phyloP scores from a whole-genome alignment of 2,329 filamentous ascomycete genomes.

The Furcasterigmium furcatum region DNA sequence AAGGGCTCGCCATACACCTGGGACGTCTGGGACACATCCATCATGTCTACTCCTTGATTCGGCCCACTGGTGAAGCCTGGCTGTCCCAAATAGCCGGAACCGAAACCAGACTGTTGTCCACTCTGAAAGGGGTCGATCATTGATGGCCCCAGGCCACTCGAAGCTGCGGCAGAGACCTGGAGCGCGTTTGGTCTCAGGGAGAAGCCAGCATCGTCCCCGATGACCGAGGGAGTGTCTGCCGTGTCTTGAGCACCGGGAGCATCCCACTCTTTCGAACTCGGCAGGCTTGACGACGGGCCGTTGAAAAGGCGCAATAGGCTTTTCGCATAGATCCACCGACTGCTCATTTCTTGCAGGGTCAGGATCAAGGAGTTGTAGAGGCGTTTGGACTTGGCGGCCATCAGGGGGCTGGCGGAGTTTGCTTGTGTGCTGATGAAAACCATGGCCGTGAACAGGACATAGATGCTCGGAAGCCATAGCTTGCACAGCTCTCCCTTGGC shows the following conservation, averaged over 20 bases:
- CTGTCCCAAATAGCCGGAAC: background rate
- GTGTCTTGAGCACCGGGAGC: too few relatives aligned
- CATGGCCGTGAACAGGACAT: conserved; percentile 25
- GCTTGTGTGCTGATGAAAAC: conserved; percentile 22
- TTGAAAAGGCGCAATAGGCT: conserved; percentile 26
- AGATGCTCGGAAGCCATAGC: conserved; percentile 23
- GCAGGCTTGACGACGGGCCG: conserved; percentile 1
- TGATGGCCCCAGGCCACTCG: background rate
- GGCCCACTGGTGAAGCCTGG: background rate
- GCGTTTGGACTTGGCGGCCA: conserved; percentile 23
- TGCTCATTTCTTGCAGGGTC: conserved; percentile 20
- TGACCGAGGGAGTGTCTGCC: background rate
- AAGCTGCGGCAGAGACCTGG: too few relatives aligned
- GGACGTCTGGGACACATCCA: too few relatives aligned
- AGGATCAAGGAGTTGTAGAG: conserved; percentile 23
- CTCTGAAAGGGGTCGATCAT: background rate
- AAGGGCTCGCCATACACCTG: background rate
- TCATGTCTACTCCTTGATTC: too few relatives aligned
- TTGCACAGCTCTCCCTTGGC: conserved; percentile 14
- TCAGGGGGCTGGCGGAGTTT: conserved; percentile 22
- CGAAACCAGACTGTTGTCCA: background rate
- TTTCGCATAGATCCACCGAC: conserved; percentile 26
- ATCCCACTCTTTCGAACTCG: background rate
- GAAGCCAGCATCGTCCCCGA: conserved; percentile 10
- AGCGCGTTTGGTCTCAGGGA: conserved; percentile 13